Base-by-base conservation (phyloP, 2,329 filamentous ascomycete genomes). In the Clonostachys rhizophaga region DNA sequence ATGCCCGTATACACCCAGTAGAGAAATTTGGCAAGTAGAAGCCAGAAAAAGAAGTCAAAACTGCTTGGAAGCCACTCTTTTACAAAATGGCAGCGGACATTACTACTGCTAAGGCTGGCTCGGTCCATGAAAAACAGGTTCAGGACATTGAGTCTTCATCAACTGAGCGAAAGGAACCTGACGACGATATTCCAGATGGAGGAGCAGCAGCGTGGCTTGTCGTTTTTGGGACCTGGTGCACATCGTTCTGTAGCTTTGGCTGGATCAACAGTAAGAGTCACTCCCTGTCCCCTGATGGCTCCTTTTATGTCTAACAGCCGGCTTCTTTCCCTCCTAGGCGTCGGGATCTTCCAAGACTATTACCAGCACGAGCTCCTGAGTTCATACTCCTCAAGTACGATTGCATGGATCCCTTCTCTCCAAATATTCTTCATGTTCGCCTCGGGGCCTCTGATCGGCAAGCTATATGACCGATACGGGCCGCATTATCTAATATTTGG, bases 401-500 rank as follows among this genome's bases (percentile, higher is more conserved):
- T 74, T 20, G 58, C 70, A 5, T 74, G 70, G 71, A 72, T 74
- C 33, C 68, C 69, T 1, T 72, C 69, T 51, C 67, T 88, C 46
- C 87, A 85, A 55, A 72, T 81, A 35, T 87, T 87, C 58, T 65
- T 88, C 24, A 30, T 30, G 24, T 9, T 30, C 8, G 24, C 24
- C 24, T 30, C 24, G 24, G 24, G 24, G 9, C 24, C 24, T 30
- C 24, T 30, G 24, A 10, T 30, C 9, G 24, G 24, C 24, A 30
- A 30, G 9, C 24, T 71, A 39, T 71, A 71, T 47, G 69, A 72
- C 55, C 67, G 69, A 2, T 69, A 62, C 46, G 71, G 73, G 4
- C 57, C 58, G 36, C 14, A 18, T n/a, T 18, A 18, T n/a, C 3
- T 39, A 11, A n/a, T 39, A 8, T n/a, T 39, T 10, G 12, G 36